A percentile compares a stretch with the other conserved stretches of the same genome.
Evolutionary conservation across 1,284 basidiomycete species (phyloP).

Genomic region (Schizophyllum commune): DNA sequence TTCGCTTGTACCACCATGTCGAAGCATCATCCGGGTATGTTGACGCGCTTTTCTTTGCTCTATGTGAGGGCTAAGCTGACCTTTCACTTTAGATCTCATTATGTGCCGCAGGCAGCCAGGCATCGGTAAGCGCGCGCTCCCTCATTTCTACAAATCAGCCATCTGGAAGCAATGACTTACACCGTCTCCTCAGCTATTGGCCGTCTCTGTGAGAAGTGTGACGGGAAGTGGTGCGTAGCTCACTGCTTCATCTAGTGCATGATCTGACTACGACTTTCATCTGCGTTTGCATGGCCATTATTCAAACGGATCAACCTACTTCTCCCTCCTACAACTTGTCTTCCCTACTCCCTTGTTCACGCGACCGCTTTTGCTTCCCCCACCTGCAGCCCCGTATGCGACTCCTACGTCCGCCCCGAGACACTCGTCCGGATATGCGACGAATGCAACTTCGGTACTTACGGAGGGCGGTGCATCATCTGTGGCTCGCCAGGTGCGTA

Average conservation of each 20-base stretch:
- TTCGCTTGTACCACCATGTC: slow-evolving; percentile 48
- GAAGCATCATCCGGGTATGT: slow-evolving; percentile 84
- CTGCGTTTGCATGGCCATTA: neutral
- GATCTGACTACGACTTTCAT: too few species aligned
- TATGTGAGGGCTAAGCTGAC: neutral
- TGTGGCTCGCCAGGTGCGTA: slow-evolving; percentile 84
- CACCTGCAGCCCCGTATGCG: slow-evolving; percentile 82
- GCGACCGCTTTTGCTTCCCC: neutral
- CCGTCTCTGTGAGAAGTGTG: slow-evolving; percentile 96
- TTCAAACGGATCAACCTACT: neutral
- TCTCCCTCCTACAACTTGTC: neutral
- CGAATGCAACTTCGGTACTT: slow-evolving; percentile 98
- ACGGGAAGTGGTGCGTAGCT: slow-evolving; percentile 88
- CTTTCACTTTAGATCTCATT: slow-evolving; percentile 64
- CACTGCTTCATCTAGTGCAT: too few species aligned
- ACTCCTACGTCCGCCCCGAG: slow-evolving; percentile 98
- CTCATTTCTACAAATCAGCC: neutral
- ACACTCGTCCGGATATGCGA: slow-evolving; percentile 98
- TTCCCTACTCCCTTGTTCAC: neutral
- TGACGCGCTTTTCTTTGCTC: neutral
- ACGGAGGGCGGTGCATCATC: slow-evolving; percentile 95
- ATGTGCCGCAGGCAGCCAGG: slow-evolving; percentile 97
- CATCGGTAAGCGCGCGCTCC: slow-evolving; percentile 57
- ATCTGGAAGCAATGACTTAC: neutral
- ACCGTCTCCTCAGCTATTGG: slow-evolving; percentile 35